These are phyloP conservation scores for Apiospora phragmitis DNA, from an alignment of 2,329 filamentous ascomycete genomes.

Conservation along the genomic window DNA sequence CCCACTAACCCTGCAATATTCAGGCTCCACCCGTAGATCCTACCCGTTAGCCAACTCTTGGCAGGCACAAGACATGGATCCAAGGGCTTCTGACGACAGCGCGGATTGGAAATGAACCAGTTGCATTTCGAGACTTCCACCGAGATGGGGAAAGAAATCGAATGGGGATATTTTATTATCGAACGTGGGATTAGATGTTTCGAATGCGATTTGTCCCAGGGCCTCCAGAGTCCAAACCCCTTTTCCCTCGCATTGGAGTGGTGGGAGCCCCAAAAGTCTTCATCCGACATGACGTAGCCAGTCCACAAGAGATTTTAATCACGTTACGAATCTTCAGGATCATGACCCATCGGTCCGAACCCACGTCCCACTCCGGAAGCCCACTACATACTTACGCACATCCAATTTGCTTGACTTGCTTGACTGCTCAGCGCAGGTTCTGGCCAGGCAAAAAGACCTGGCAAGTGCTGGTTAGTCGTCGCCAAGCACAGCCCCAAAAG, in stretches of 20 bases:
- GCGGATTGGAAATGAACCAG: neutral
- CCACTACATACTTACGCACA: neutral
- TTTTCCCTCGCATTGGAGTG: neutral
- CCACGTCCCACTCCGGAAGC: neutral
- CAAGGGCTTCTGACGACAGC: neutral
- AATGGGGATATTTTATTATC: neutral
- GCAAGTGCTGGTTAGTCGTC: neutral
- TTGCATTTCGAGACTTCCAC: neutral
- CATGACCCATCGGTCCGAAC: conserved; percentile 5
- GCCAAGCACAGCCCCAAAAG: conserved; percentile 4
- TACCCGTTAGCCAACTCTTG: neutral
- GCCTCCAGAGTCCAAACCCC: neutral
- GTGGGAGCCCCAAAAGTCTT: neutral
- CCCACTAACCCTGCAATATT: neutral
- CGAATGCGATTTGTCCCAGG: neutral
- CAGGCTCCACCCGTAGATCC: neutral
- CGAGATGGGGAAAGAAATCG: neutral
- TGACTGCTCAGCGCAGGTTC: neutral
- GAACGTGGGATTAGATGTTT: neutral
- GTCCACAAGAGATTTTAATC: neutral
- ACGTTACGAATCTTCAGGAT: neutral
- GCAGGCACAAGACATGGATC: neutral
- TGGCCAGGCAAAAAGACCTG: neutral
- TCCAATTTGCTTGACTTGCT: neutral
- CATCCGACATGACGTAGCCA: neutral